Evolutionary conservation across 1,284 basidiomycete species (phyloP).

Genomic region (Malassezia vespertilionis): DNA sequence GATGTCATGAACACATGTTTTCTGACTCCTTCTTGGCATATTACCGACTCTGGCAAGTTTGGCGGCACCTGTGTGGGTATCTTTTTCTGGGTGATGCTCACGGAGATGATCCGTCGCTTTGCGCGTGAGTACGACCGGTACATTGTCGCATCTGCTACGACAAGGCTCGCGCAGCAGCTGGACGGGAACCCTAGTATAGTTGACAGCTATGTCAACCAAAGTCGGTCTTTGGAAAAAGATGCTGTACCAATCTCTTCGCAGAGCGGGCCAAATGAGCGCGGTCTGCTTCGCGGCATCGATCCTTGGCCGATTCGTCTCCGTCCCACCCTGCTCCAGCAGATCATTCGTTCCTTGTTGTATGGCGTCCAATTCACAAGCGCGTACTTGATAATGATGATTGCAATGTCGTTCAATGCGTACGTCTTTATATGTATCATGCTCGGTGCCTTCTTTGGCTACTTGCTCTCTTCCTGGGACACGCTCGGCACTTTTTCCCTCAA

Average conservation of each 20-base stretch:
- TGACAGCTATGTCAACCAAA: too few relatives aligned
- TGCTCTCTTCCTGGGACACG: constrained; percentile 34
- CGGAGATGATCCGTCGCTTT: constrained; percentile 31
- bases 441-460: constrained; percentile 36
- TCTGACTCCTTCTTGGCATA: constrained; percentile 34
- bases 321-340: constrained; percentile 25
- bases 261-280: too few relatives aligned
- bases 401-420: constrained; percentile 43
- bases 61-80: constrained; percentile 39
- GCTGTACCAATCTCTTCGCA: too few relatives aligned
- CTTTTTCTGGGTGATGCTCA: constrained; percentile 31
- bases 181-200: too few relatives aligned
- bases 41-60: constrained; percentile 24
- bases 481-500: constrained; percentile 14
- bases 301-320: constrained; percentile 9
- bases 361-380: constrained; percentile 34
- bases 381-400: constrained; percentile 40
- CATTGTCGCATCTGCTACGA: constrained; percentile 24
- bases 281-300: neutral
- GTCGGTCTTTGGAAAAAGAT: too few relatives aligned
- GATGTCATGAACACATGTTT: constrained; percentile 18
- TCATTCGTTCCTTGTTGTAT: constrained; percentile 30
- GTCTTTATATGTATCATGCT: constrained; percentile 36
- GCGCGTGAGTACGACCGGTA: constrained; percentile 34
- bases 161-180: constrained; percentile 19